Percentiles rank a stretch among this genome's conserved stretches.
Conservation (phyloP, 352 stramenopile species). For the Labyrinthula sp. region DNA sequence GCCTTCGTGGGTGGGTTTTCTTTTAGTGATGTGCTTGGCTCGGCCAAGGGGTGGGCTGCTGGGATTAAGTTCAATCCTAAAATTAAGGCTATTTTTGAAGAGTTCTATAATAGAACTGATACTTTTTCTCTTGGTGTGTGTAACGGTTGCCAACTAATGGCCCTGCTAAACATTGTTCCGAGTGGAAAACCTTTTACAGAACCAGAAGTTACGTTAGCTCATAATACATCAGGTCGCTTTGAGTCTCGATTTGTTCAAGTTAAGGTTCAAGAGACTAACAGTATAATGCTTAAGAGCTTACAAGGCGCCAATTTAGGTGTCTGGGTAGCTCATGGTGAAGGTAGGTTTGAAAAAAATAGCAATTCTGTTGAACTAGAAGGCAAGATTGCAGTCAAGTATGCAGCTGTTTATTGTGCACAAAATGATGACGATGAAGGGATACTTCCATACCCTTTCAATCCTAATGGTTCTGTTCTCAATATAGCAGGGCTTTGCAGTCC, state of each 20-base stretch:
- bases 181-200: slow-evolving; percentile 36
- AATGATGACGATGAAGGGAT: slow-evolving; percentile 90
- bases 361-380: no score
- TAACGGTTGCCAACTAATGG: slow-evolving; percentile 99
- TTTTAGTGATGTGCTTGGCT: slow-evolving; percentile 94
- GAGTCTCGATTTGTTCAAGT: slow-evolving; percentile 89
- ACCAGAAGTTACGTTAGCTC: slow-evolving; percentile 30
- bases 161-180: slow-evolving; percentile 86
- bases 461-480: slow-evolving; percentile 84
- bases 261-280: slow-evolving; percentile 67
- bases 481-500: slow-evolving; percentile 86
- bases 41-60: slow-evolving; percentile 89
- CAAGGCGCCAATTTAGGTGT: slow-evolving; percentile 79
- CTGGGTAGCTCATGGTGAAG: slow-evolving; percentile 87
- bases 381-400: slow-evolving; percentile 82
- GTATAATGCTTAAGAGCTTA: slow-evolving; percentile 90
- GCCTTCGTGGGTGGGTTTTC: slow-evolving; percentile 96
- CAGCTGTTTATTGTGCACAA: no score
- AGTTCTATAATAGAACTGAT: slow-evolving; percentile 75
- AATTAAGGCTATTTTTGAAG: slow-evolving; percentile 81
- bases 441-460: slow-evolving; percentile 93
- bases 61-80: slow-evolving; percentile 87
- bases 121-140: slow-evolving; percentile 97
- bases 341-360: slow-evolving; percentile 55
- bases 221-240: slow-evolving; percentile 86